Percentiles rank a stretch among this genome's conserved stretches.
Evolutionary conservation across 495 filamentous ascomycete species (phyloP).

Genomic region (Pseudoneurospora amorphoporcata): DNA sequence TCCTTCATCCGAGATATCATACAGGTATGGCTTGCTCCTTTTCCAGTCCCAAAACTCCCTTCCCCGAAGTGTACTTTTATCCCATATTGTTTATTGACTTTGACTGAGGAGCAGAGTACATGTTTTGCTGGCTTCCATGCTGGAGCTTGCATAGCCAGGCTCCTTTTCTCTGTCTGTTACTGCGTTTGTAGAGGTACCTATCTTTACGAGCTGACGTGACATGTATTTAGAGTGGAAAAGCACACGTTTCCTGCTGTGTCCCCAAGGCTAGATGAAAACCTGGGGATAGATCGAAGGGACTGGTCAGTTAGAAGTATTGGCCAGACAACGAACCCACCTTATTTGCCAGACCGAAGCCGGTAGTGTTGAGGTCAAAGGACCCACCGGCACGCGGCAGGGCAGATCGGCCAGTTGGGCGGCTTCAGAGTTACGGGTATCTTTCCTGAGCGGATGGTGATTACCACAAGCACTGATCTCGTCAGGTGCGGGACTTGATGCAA

Average conservation of each 20-base stretch:
- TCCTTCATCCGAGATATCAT: background rate
- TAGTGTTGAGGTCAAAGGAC: background rate
- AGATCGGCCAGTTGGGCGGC: background rate
- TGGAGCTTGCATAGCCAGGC: background rate
- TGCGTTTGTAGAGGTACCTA: background rate
- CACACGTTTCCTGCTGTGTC: background rate
- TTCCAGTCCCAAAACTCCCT: background rate
- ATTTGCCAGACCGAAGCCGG: background rate
- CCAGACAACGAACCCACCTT: background rate
- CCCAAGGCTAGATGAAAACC: background rate
- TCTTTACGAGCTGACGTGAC: background rate
- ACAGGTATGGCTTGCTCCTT: background rate
- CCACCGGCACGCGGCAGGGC: background rate
- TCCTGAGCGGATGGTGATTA: background rate
- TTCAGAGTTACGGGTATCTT: background rate
- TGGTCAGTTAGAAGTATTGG: background rate
- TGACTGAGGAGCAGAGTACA: background rate
- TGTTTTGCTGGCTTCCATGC: background rate
- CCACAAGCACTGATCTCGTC: background rate
- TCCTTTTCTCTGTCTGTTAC: background rate
- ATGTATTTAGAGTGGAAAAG: background rate
- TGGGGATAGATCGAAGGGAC: background rate
- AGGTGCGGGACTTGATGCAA: background rate
- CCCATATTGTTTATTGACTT: background rate
- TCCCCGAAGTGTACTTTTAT: background rate